A percentile compares a stretch with the other conserved stretches of the same genome.
Conservation (phyloP, 2,329 filamentous ascomycete genomes). For the Sclerotinia minor region DNA sequence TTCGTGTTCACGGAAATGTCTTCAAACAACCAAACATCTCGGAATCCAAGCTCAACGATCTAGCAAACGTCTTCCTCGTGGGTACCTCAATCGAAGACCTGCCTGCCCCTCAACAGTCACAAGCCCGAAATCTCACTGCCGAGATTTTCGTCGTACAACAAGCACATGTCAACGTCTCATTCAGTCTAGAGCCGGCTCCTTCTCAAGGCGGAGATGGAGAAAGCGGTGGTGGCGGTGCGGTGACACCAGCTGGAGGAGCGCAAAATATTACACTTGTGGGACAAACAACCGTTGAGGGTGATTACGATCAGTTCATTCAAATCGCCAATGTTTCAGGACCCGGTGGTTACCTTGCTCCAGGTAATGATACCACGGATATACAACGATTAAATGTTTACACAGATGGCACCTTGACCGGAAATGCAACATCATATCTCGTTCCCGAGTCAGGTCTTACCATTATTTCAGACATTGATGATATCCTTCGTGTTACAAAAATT, state of each 20-base stretch:
- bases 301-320: slow-evolving; percentile 70
- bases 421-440: slow-evolving; percentile 75
- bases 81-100: slow-evolving; percentile 62
- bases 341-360: slow-evolving; percentile 54
- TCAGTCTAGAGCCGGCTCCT: slow-evolving; percentile 60
- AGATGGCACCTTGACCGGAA: slow-evolving; percentile 64
- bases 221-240: slow-evolving; percentile 51
- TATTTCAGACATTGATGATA: slow-evolving; percentile 77
- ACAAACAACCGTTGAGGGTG: slow-evolving; percentile 65
- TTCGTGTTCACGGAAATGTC: slow-evolving; percentile 77
- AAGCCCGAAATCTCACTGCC: slow-evolving; percentile 72
- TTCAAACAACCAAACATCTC: slow-evolving; percentile 74
- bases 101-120: slow-evolving; percentile 57
- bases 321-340: slow-evolving; percentile 59
- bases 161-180: slow-evolving; percentile 59
- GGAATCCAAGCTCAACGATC: slow-evolving; percentile 62
- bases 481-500: slow-evolving; percentile 78
- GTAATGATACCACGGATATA: slow-evolving; percentile 63
- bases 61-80: slow-evolving; percentile 71
- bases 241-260: slow-evolving; percentile 56
- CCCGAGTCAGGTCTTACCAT: slow-evolving; percentile 69
- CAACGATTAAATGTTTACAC: slow-evolving; percentile 70
- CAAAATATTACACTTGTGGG: slow-evolving; percentile 66
- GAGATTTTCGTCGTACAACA: slow-evolving; percentile 78
- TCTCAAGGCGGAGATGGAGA: slow-evolving; percentile 52